Evolutionary conservation across 2,329 filamentous ascomycete species (phyloP).

Genomic region (Scopulariopsis brevicaulis): DNA sequence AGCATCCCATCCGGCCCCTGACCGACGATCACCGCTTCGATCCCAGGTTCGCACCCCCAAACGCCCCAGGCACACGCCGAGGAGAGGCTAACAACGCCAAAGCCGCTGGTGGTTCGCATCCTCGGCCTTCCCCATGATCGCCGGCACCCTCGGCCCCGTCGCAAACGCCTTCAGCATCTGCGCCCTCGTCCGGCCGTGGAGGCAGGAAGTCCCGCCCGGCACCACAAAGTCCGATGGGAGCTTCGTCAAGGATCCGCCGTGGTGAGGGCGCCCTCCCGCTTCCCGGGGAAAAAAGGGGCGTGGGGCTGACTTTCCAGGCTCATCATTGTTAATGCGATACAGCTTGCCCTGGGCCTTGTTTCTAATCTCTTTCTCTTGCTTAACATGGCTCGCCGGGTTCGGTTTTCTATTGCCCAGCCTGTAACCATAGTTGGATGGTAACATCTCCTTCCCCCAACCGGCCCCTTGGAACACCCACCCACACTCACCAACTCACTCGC

Average conservation of each 20-base stretch:
- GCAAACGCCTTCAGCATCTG: constrained; percentile 84
- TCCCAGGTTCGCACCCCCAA: neutral
- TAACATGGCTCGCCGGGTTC: constrained; percentile 73
- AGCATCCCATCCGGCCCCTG: neutral
- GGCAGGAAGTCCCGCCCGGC: constrained; percentile 40
- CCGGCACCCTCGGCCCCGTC: constrained; percentile 74
- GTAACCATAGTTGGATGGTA: constrained; percentile 76
- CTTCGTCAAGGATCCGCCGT: constrained; percentile 52
- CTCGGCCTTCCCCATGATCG: constrained; percentile 63
- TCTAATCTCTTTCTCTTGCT: constrained; percentile 76
- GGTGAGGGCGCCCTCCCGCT: constrained; percentile 31
- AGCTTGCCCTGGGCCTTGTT: constrained; percentile 62
- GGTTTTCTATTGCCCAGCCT: constrained; percentile 74
- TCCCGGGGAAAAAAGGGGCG: neutral
- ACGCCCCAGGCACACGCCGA: neutral
- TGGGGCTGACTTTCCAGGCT: constrained; percentile 34
- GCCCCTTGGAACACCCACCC: constrained; percentile 35
- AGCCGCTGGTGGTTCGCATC: constrained; percentile 55
- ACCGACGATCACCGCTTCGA: neutral
- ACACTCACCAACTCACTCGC: too few species aligned
- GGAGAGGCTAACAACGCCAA: neutral
- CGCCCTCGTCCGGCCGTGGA: constrained; percentile 73
- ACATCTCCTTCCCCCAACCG: constrained; percentile 10
- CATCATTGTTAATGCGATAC: constrained; percentile 64
- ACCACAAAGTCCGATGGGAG: constrained; percentile 33